Conservation (phyloP, 257 asterid species). For the Gardenia jasminoides region DNA sequence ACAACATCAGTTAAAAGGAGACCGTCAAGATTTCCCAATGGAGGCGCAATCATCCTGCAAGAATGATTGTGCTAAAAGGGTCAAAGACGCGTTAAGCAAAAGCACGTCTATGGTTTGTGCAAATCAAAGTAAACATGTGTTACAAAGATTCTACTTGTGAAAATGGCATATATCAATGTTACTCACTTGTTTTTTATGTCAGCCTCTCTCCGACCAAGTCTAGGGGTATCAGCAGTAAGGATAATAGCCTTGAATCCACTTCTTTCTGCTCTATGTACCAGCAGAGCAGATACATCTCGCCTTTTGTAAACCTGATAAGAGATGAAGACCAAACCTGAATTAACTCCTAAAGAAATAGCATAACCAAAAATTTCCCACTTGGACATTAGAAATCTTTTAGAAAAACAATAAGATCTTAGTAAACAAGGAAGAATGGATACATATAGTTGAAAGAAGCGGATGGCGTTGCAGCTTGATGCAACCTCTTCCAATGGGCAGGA, state of each 20-base stretch:
- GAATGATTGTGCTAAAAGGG: not conserved
- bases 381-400: not conserved
- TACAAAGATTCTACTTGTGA: not conserved
- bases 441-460: constrained; percentile 64
- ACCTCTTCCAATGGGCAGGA: constrained; percentile 63
- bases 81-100: not conserved
- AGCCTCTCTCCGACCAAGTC: constrained; percentile 60
- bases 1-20: constrained; percentile 39
- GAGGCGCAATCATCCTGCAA: constrained; percentile 61
- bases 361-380: not conserved
- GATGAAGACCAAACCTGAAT: not conserved
- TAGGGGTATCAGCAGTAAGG: constrained; percentile 61
- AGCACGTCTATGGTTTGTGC: not conserved
- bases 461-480: constrained; percentile 61
- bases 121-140: not conserved
- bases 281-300: constrained; percentile 49
- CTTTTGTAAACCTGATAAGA: constrained; percentile 44
- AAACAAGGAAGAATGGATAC: constrained; percentile 26
- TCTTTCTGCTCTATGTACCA: constrained; percentile 65
- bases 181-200: constrained; percentile 58
- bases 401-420: not conserved
- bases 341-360: not conserved
- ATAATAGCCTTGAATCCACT: constrained; percentile 62
- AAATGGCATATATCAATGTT: not conserved
- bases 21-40: constrained; percentile 52